These are phyloP conservation scores for Colletotrichum lindemuthianum DNA, from an alignment of 2,329 filamentous ascomycete genomes.

Conservation along the genomic window DNA sequence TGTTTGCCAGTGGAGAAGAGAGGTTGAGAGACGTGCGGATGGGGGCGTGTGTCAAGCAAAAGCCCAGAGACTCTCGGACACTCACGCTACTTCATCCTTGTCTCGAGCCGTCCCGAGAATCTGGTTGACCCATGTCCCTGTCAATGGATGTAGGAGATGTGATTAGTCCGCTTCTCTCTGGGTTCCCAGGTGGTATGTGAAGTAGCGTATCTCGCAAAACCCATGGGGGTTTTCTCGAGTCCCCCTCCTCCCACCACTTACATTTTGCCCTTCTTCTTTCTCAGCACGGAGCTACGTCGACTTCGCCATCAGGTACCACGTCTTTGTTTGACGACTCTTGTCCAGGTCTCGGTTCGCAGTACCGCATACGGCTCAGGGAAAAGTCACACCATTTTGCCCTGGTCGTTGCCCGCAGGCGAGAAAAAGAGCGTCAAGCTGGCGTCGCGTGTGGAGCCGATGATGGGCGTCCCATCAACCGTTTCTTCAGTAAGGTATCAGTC, in stretches of 20 bases:
- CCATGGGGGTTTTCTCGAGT: constrained; percentile 16
- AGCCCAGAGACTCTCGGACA: not conserved
- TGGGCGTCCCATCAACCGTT: constrained; percentile 19
- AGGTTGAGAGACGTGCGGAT: not conserved
- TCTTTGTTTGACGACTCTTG: constrained; percentile 11
- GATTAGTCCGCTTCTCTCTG: constrained; percentile 22
- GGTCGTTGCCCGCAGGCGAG: constrained; percentile 5
- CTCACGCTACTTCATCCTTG: constrained; percentile 8
- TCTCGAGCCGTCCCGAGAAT: constrained; percentile 10
- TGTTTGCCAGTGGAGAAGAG: not conserved
- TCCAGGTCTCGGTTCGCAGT: constrained; percentile 18
- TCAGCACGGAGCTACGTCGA: constrained; percentile 6
- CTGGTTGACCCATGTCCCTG: constrained; percentile 22
- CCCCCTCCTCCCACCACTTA: constrained; percentile 11
- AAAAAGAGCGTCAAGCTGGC: not conserved
- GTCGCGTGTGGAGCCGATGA: constrained; percentile 12
- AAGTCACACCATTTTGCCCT: constrained; percentile 27
- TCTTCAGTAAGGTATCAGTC: constrained; percentile 5
- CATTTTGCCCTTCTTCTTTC: constrained; percentile 11
- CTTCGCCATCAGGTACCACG: constrained; percentile 13
- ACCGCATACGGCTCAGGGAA: constrained; percentile 20
- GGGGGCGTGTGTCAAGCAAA: not conserved
- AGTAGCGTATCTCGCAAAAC: constrained; percentile 18
- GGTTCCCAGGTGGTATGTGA: constrained; percentile 10
- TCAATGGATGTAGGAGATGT: not conserved